Evolutionary conservation across 495 filamentous ascomycete species (phyloP).

Genomic region (Aspergillus indologenus): DNA sequence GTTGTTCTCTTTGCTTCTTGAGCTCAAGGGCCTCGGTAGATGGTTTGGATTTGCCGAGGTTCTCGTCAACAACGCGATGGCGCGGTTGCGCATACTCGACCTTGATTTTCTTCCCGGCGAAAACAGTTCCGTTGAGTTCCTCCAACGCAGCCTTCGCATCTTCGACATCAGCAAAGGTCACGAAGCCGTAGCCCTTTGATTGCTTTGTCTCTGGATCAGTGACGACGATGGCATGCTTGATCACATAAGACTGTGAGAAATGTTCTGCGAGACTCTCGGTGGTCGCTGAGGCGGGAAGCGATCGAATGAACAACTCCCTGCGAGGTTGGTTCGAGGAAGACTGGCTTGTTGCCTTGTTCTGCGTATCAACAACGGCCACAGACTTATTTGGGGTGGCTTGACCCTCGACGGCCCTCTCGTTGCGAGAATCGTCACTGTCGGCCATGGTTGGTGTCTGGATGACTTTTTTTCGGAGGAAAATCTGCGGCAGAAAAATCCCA

Average conservation of each 20-base stretch:
- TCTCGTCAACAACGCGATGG: constrained; percentile 62
- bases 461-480: constrained; percentile 31
- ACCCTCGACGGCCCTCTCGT: constrained; percentile 33
- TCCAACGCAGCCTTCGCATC: constrained; percentile 78
- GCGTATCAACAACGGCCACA: constrained; percentile 24
- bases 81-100: constrained; percentile 86
- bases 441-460: constrained; percentile 25
- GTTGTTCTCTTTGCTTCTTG: constrained; percentile 58
- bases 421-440: constrained; percentile 26
- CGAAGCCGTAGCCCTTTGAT: constrained; percentile 92
- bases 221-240: constrained; percentile 91
- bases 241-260: constrained; percentile 90
- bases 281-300: constrained; percentile 73
- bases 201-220: constrained; percentile 74
- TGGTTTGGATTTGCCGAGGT: constrained; percentile 45
- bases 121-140: constrained; percentile 68
- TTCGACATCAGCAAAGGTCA: constrained; percentile 90
- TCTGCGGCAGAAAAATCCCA: constrained; percentile 45
- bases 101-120: constrained; percentile 76
- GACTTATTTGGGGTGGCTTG: constrained; percentile 11
- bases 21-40: constrained; percentile 43
- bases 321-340: constrained; percentile 40
- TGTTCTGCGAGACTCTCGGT: constrained; percentile 75
- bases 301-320: constrained; percentile 85
- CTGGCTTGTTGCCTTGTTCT: constrained; percentile 20